Evolutionary conservation across 225 moss, liverwort and hornwort genomes (phyloP).

Genomic region (Sphagnum contortum): DNA sequence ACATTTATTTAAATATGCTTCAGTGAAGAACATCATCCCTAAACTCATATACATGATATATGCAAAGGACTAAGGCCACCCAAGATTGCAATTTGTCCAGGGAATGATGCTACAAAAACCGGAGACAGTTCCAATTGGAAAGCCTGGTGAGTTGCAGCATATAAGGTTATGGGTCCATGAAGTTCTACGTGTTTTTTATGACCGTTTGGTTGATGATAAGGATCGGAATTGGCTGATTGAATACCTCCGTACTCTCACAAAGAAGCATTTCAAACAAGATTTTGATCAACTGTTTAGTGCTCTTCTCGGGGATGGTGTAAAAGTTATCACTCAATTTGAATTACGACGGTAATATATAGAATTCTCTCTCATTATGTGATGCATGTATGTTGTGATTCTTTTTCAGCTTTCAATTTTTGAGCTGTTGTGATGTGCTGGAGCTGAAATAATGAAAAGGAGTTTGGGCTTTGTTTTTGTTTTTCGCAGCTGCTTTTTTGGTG

Average conservation of each 20-base stretch:
- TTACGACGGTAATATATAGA: slow-evolving; percentile 41
- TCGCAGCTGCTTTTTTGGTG: slow-evolving; percentile 71
- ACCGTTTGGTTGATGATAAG: slow-evolving; percentile 69
- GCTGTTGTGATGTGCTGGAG: too few relatives aligned
- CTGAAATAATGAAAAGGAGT: too few relatives aligned
- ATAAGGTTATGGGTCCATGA: slow-evolving; percentile 82
- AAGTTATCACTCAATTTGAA: slow-evolving; percentile 48
- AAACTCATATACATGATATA: too few relatives aligned
- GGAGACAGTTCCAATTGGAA: slow-evolving; percentile 40
- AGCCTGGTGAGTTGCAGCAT: slow-evolving; percentile 57
- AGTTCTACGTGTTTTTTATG: slow-evolving; percentile 77
- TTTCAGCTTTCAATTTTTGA: too few relatives aligned
- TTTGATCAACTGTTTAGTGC: slow-evolving; percentile 59
- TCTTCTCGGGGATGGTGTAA: slow-evolving; percentile 15
- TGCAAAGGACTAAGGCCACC: too few relatives aligned
- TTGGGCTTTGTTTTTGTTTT: too few relatives aligned
- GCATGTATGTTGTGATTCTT: too few relatives aligned
- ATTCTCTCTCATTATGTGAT: too few relatives aligned
- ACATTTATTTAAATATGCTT: too few relatives aligned
- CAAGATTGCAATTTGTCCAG: slow-evolving; percentile 10
- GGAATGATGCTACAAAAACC: slow-evolving; percentile 90
- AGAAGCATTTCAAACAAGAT: slow-evolving; percentile 51
- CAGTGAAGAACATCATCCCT: too few relatives aligned
- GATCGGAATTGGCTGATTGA: slow-evolving; percentile 78
- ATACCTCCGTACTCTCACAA: slow-evolving; percentile 27